Evolutionary conservation across 2,329 filamentous ascomycete genomes (phyloP).

Genomic region (Cladosporium sp.): DNA sequence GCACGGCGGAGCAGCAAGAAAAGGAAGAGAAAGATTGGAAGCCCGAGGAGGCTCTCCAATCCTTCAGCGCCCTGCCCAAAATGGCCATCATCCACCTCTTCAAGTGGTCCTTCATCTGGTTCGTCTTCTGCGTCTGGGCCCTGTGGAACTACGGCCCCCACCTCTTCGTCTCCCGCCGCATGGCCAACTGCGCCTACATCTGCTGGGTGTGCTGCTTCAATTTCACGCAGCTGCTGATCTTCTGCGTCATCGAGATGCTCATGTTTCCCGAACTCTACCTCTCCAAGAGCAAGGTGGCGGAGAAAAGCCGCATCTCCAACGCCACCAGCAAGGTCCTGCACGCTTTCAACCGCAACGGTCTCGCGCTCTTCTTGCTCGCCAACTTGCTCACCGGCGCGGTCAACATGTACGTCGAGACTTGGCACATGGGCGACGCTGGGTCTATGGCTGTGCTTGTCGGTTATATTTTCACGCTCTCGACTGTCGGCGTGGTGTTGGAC

Average conservation of each 20-base stretch:
- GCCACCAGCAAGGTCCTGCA: conserved; percentile 78
- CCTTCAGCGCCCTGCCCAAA: conserved; percentile 18
- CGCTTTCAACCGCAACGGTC: conserved; percentile 83
- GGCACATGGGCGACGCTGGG: conserved; percentile 61
- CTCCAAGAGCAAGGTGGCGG: conserved; percentile 49
- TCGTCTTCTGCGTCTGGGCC: conserved; percentile 66
- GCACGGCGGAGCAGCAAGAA: conserved; percentile 15
- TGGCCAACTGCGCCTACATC: conserved; percentile 92
- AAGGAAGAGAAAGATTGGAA: conserved; percentile 9
- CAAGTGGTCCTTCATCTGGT: conserved; percentile 65
- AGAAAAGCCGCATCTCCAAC: conserved; percentile 59
- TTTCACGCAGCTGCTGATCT: conserved; percentile 72
- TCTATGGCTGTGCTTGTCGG: conserved; percentile 71
- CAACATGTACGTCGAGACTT: conserved; percentile 80
- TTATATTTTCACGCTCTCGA: conserved; percentile 67
- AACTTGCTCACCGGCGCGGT: conserved; percentile 87
- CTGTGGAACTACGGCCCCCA: conserved; percentile 66
- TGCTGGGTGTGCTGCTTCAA: conserved; percentile 94
- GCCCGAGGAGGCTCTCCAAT: conserved; percentile 10
- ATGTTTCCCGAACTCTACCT: conserved; percentile 72
- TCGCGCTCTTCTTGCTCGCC: conserved; percentile 79
- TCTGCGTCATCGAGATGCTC: conserved; percentile 70
- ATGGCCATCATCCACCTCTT: conserved; percentile 48
- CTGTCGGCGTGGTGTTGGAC: conserved; percentile 64
- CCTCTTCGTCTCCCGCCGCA: conserved; percentile 74